phyloP scores from a whole-genome alignment of 306 rosid species.

The apple (Malus domestica) region ASM211411v1 NC_041798.1:10938001-10938500 shows the following conservation, averaged over 20 bases:
- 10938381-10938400: conserved; percentile 10
- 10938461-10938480: conserved; percentile 79
- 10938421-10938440: conserved; percentile 3
- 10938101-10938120: conserved; percentile 55
- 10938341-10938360: conserved; percentile 81
- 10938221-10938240: conserved; percentile 95
- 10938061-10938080: conserved; percentile 72
- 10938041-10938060: conserved; percentile 70
- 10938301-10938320: conserved; percentile 70
- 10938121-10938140: conserved; percentile 65
- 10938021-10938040: conserved; percentile 80
- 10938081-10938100: conserved; percentile 97
- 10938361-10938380: neutral
- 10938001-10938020: conserved; percentile 83
- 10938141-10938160: neutral
- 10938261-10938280: conserved; percentile 49
- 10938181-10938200: conserved; percentile 27
- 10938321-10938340: conserved; percentile 93
- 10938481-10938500: conserved; percentile 82
- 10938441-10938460: conserved; percentile 98
- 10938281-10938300: conserved; percentile 41
- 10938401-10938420: conserved; percentile 7
- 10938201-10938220: conserved; percentile 81
- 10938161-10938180: conserved; percentile 14
- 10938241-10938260: conserved; percentile 70